These are phyloP conservation scores for Annulohypoxylon truncatum DNA, from an alignment of 2,329 filamentous ascomycete species.

Conservation along the genomic window DNA sequence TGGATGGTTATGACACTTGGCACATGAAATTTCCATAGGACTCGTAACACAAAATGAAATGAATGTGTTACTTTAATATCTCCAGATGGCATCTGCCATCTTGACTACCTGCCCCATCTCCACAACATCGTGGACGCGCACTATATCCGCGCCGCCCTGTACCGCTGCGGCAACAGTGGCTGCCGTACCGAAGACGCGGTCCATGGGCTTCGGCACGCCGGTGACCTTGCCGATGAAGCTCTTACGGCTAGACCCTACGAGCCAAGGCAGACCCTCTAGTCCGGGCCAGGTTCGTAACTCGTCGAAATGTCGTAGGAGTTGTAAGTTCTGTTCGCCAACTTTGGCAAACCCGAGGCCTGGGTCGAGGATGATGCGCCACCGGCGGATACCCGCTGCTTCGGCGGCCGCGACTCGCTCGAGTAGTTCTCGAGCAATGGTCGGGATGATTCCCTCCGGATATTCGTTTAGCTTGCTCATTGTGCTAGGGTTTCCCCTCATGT, in stretches of 20 bases:
- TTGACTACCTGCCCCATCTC: conserved; percentile 87
- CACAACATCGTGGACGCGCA: conserved; percentile 88
- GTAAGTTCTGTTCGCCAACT: conserved; percentile 80
- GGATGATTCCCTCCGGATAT: conserved; percentile 76
- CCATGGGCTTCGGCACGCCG: conserved; percentile 74
- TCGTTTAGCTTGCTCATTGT: conserved; percentile 79
- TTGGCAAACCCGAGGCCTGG: conserved; percentile 97
- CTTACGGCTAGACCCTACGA: conserved; percentile 90
- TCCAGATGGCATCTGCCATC: conserved; percentile 95
- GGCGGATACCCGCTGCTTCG: conserved; percentile 81
- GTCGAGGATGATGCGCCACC: conserved; percentile 95
- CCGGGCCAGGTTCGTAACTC: conserved; percentile 73
- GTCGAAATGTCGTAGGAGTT: conserved; percentile 75
- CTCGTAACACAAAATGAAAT: background rate
- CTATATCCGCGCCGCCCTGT: conserved; percentile 87
- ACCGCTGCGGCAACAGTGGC: conserved; percentile 88
- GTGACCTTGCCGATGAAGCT: conserved; percentile 87
- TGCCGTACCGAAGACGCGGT: conserved; percentile 86
- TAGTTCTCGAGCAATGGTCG: conserved; percentile 75
- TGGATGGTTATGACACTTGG: background rate
- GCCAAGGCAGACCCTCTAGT: conserved; percentile 81
- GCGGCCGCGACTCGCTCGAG: conserved; percentile 77
- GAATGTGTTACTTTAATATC: conserved; percentile 53
- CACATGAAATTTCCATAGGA: background rate
- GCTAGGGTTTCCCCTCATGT: conserved; percentile 88